A percentile compares a stretch with the other conserved stretches of the same genome.
phyloP scores from a whole-genome alignment of 306 rosid species.

The Cicer pinnatifidum region DNA sequence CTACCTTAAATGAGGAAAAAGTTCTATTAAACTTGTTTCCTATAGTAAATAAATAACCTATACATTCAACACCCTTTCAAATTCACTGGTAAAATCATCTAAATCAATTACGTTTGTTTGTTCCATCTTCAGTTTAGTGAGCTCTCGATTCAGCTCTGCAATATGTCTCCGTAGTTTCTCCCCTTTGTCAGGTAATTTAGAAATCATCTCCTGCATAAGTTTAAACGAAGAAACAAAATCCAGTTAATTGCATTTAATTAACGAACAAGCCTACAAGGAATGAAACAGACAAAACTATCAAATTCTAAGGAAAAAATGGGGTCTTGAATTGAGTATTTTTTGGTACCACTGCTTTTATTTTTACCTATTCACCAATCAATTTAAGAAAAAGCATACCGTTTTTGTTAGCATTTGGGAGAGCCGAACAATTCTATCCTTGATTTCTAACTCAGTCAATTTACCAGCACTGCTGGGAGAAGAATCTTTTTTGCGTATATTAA shows the following conservation, averaged over 20 bases:
- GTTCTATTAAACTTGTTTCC: background rate
- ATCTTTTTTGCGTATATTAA: constrained; percentile 51
- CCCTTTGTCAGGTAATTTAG: constrained; percentile 82
- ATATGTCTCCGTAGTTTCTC: constrained; percentile 62
- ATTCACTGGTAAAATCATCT: constrained; percentile 58
- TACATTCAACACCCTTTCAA: constrained; percentile 63
- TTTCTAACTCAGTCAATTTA: constrained; percentile 64
- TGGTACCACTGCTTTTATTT: background rate
- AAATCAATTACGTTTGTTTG: constrained; percentile 53
- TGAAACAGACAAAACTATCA: background rate
- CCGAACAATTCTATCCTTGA: constrained; percentile 66
- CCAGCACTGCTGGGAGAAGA: constrained; percentile 58
- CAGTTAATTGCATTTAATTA: constrained; percentile 24
- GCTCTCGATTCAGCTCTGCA: constrained; percentile 58
- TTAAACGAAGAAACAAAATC: background rate
- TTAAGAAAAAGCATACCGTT: constrained; percentile 53
- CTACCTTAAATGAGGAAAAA: background rate
- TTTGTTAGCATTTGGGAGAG: constrained; percentile 66
- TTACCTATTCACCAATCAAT: no score
- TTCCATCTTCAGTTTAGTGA: constrained; percentile 46
- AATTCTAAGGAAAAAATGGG: background rate
- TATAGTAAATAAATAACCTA: constrained; percentile 49
- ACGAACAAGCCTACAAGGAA: constrained; percentile 5
- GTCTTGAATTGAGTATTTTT: background rate
- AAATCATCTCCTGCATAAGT: constrained; percentile 62